Base-by-base conservation (phyloP, 805 yeast species). In the Lachancea fermentati region DNA sequence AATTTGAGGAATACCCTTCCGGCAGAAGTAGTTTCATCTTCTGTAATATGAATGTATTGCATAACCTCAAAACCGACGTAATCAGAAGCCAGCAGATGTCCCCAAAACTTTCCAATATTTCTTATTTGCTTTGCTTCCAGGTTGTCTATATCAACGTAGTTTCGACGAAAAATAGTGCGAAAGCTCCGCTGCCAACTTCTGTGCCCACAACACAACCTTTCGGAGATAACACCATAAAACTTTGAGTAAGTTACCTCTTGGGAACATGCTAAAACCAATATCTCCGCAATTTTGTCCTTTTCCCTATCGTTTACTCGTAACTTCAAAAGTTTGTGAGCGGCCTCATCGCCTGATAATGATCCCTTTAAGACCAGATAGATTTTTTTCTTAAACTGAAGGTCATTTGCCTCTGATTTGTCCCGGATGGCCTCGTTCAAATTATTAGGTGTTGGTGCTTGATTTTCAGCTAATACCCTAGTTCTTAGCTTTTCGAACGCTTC, bases 281-380 rank as follows among this genome's bases (percentile, higher is more conserved):
- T 83, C 49, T 83, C 88, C 5, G 76, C 78, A 11, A 86, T 68
- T 48, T 75, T 73, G 4, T 61, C 60, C 49, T 79, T 76, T 33
- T 74, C 68, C 6, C 66, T 57, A 11, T 50, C 56, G 1, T 65
- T 62, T 11, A 71, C 65, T 6, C 69, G 52, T 9, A 85, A 52
- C 52, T 73, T 75, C 30, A 85, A 50, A 4, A 93, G 63, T 58
- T 89, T 89, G 59, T 89, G 97, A 1, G 86, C 88, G 0, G 95
- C 91, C 66, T 93, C 98, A 49, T 86, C 95, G 4, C 89, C 79
- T 0, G 94, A 81, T 81, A 91, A 76, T 44, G 95, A 79, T 16
- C 96, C 86, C 81, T 85, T 87, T 7, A 93, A 67, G 0, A 91
- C 81, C 19, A 89, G 65, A 52, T 91, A 91, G 2, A 91, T 82